Percentiles rank a stretch among this genome's conserved stretches.
Conservation (phyloP, 305 asterid species). For the Fraxinus nigra region DNA sequence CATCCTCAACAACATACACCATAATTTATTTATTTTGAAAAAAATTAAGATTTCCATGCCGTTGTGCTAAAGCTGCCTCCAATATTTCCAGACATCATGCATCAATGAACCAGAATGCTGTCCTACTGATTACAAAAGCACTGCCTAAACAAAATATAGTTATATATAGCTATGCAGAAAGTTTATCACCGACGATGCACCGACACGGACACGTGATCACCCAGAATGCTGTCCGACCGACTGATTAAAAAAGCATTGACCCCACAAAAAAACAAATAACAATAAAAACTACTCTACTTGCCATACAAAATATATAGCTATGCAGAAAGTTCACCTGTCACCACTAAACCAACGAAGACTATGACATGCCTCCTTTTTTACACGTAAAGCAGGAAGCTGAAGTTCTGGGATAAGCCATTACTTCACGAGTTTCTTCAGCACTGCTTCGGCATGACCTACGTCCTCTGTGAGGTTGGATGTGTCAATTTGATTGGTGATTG, state of each 20-base stretch:
- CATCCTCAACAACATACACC: background rate
- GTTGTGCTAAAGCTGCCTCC: background rate
- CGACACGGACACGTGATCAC: no score
- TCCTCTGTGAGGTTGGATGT: constrained; percentile 26
- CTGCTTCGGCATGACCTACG: constrained; percentile 33
- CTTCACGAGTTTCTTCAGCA: constrained; percentile 27
- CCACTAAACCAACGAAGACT: background rate
- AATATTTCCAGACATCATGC: constrained; percentile 14
- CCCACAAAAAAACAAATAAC: no score
- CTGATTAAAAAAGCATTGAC: no score
- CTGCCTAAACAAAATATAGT: background rate
- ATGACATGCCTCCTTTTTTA: constrained; percentile 9
- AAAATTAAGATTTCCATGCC: background rate
- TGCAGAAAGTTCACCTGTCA: background rate
- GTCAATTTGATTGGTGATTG: constrained; percentile 27
- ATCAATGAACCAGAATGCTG: constrained; percentile 8
- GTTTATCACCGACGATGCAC: no score
- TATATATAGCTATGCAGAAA: background rate
- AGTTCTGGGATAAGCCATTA: constrained; percentile 58
- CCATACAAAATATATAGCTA: background rate
- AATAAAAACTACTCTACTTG: no score
- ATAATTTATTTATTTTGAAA: no score
- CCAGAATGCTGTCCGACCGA: no score
- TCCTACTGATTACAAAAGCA: constrained; percentile 17
- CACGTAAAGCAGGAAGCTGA: constrained; percentile 41